Evolutionary conservation across 306 rosid species (phyloP).

Genomic region (Quillaja saponaria): DNA sequence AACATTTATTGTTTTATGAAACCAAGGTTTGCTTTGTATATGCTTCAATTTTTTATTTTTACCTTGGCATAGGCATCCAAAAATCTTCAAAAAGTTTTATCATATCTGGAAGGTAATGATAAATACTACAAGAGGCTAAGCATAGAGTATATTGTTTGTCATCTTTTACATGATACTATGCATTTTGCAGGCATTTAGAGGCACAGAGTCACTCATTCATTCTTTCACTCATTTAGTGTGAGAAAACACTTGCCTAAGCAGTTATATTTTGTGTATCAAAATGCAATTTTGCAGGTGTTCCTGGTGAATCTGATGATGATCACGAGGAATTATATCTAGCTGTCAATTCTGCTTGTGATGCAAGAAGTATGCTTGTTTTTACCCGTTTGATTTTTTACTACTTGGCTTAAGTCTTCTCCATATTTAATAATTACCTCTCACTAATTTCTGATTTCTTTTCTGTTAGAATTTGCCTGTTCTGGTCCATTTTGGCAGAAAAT

Average conservation of each 20-base stretch:
- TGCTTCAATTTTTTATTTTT: conserved; percentile 13
- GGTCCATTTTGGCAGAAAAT: conserved; percentile 79
- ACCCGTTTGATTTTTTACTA: conserved; percentile 5
- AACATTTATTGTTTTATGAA: conserved; percentile 26
- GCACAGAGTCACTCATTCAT: background rate
- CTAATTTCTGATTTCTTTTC: conserved; percentile 34
- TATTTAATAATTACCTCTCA: conserved; percentile 26
- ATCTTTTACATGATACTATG: background rate
- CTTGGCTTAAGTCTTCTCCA: conserved; percentile 14
- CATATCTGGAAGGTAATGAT: conserved; percentile 17
- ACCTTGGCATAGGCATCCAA: background rate
- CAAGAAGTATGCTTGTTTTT: conserved; percentile 64
- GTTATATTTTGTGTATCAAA: conserved; percentile 21
- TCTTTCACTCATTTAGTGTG: too few species aligned
- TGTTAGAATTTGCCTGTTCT: conserved; percentile 62
- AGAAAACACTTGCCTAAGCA: conserved; percentile 8
- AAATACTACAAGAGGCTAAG: too few species aligned
- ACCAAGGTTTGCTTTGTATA: conserved; percentile 8
- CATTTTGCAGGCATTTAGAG: conserved; percentile 18
- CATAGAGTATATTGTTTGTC: too few species aligned
- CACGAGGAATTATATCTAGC: conserved; percentile 69
- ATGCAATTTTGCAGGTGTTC: conserved; percentile 63
- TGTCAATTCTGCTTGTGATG: conserved; percentile 66
- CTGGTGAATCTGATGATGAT: conserved; percentile 87
- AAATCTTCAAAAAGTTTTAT: background rate